Evolutionary conservation across 768 basidiomycete genomes (phyloP).

Genomic region (Podaxis sp.): DNA sequence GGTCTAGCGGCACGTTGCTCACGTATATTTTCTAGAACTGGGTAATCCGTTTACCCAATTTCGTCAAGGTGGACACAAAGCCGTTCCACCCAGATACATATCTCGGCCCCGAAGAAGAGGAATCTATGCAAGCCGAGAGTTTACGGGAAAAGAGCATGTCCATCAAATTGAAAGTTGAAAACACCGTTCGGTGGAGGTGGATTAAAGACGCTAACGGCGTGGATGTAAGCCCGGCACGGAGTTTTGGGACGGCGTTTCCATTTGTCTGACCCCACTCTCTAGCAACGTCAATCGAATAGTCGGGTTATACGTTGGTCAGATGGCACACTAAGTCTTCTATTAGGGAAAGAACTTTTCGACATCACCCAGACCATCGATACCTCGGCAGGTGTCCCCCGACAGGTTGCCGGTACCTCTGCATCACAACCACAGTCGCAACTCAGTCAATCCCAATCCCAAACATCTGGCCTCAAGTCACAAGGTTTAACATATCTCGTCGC

Average conservation of each 20-base stretch:
- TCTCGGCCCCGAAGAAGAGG: slow-evolving; percentile 77
- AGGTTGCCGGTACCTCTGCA: slow-evolving; percentile 47
- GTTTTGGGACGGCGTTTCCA: slow-evolving; percentile 5
- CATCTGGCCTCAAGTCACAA: slow-evolving; percentile 49
- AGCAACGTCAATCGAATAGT: slow-evolving; percentile 88
- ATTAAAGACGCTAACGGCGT: slow-evolving; percentile 68
- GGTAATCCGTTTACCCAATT: slow-evolving; percentile 94
- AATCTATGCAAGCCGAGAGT: slow-evolving; percentile 54
- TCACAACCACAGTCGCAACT: slow-evolving; percentile 44
- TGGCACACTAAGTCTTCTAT: slow-evolving; percentile 82
- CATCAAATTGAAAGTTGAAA: slow-evolving; percentile 87
- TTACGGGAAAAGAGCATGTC: slow-evolving; percentile 79
- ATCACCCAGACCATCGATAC: slow-evolving; percentile 78
- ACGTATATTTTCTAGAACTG: slow-evolving; percentile 59
- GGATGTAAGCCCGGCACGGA: slow-evolving; percentile 56
- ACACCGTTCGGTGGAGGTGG: slow-evolving; percentile 97
- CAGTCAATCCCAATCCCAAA: slow-evolving; percentile 33
- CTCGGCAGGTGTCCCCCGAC: slow-evolving; percentile 64
- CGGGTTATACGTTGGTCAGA: slow-evolving; percentile 96
- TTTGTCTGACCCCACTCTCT: slow-evolving; percentile 14
- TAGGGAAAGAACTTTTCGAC: slow-evolving; percentile 95
- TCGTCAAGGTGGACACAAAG: slow-evolving; percentile 84
- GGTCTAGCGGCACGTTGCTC: slow-evolving; percentile 1
- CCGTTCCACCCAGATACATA: slow-evolving; percentile 90
- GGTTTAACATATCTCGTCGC: slow-evolving; percentile 89